Conservation (phyloP, 768 basidiomycete species). For the Fomitopsis serialis region DNA sequence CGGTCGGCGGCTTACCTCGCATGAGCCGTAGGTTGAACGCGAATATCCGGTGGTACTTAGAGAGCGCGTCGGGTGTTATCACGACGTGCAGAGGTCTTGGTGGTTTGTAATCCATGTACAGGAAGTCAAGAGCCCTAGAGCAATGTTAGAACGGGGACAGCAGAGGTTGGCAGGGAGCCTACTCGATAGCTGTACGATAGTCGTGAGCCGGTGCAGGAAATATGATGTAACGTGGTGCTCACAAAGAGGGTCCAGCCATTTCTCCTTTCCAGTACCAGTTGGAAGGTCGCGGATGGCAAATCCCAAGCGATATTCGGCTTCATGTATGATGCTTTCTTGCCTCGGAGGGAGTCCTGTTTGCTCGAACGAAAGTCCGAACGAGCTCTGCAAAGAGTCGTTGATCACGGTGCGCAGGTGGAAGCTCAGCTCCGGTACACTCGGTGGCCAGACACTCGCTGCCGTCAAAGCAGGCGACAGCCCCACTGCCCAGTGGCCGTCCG, state of each 20-base stretch:
- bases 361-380: slow-evolving; percentile 3
- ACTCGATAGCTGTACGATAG: slow-evolving; percentile 40
- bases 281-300: slow-evolving; percentile 80
- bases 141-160: slow-evolving; percentile 4
- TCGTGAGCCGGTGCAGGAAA: not conserved
- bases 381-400: slow-evolving; percentile 63
- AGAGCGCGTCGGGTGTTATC: slow-evolving; percentile 66
- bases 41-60: slow-evolving; percentile 83
- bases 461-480: slow-evolving; percentile 73
- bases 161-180: slow-evolving; percentile 15
- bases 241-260: slow-evolving; percentile 83
- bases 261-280: slow-evolving; percentile 55
- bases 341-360: not conserved
- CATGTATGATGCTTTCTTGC: slow-evolving; percentile 32
- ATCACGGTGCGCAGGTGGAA: slow-evolving; percentile 82
- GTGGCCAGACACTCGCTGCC: slow-evolving; percentile 78
- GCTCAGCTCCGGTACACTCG: slow-evolving; percentile 78
- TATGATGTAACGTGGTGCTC: slow-evolving; percentile 29
- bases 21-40: slow-evolving; percentile 72
- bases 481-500: slow-evolving; percentile 22
- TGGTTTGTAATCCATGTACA: slow-evolving; percentile 86
- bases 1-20: slow-evolving; percentile 48
- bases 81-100: slow-evolving; percentile 71
- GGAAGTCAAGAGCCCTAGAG: slow-evolving; percentile 76
- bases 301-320: slow-evolving; percentile 72